Percentiles rank a stretch among this genome's conserved stretches.
These are phyloP conservation scores for Raphanus hybrid DNA, from an alignment of 441 rosid genomes.

Conservation along the genomic window DNA sequence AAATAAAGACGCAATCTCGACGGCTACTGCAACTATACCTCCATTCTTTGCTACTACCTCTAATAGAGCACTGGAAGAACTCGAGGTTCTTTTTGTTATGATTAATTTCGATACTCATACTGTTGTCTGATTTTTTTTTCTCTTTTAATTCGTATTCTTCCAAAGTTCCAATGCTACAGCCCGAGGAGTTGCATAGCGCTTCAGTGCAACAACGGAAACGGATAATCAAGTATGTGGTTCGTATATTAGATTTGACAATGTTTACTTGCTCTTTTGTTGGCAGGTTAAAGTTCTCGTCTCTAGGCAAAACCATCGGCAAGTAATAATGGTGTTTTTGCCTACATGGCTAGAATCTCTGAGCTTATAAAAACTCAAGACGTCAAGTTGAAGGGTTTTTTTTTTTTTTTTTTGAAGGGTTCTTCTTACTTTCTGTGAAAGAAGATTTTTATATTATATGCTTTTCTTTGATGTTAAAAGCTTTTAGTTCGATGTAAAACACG, in stretches of 20 bases:
- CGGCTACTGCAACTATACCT: not conserved
- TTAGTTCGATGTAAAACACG: constrained; percentile 21
- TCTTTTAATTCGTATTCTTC: too few species aligned
- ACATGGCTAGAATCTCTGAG: constrained; percentile 19
- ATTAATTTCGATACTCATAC: too few species aligned
- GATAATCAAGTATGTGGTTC: too few species aligned
- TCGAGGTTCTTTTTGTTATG: too few species aligned
- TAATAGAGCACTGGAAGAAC: too few species aligned
- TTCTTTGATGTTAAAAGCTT: constrained; percentile 11
- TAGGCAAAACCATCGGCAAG: constrained; percentile 67
- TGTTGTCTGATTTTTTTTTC: constrained; percentile 6
- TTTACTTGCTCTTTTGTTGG: not conserved
- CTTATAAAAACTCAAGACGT: not conserved
- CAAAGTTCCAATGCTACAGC: too few species aligned
- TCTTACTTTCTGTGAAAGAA: constrained; percentile 26
- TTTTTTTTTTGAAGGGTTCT: not conserved
- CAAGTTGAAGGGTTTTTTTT: not conserved
- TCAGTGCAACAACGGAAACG: too few species aligned
- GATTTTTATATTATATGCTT: constrained; percentile 3
- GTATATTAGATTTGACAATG: too few species aligned
- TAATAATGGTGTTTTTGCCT: constrained; percentile 12
- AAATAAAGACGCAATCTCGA: not conserved
- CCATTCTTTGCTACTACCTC: too few species aligned
- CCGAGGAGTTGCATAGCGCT: too few species aligned
- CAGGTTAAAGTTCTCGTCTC: constrained; percentile 40